Evolutionary conservation across 2,329 filamentous ascomycete species (phyloP).

Genomic region (Exutisphaerella laricina): DNA sequence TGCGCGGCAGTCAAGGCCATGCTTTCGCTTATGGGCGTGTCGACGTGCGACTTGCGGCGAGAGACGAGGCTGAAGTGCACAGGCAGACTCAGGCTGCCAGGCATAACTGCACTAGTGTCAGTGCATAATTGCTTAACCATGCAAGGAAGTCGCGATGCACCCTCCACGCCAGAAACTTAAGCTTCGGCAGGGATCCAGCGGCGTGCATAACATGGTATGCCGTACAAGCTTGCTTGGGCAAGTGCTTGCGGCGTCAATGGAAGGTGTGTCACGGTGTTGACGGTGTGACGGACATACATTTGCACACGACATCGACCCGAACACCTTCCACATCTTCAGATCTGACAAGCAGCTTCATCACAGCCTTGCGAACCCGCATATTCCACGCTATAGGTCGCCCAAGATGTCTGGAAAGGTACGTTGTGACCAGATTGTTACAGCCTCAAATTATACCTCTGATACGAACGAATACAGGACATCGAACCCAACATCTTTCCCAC

Average conservation of each 20-base stretch:
- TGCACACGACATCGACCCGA: too few species aligned
- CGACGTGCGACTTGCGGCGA: conserved; percentile 18
- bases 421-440: too few species aligned
- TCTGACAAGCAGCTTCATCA: too few species aligned
- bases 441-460: too few species aligned
- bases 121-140: too few species aligned
- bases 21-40: conserved; percentile 7
- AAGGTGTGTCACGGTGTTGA: background rate
- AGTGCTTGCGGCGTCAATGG: conserved; percentile 1
- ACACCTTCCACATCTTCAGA: too few species aligned
- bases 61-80: conserved; percentile 12
- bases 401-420: conserved; percentile 27
- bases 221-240: conserved; percentile 3
- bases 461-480: conserved; percentile 69
- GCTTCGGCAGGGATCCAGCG: background rate
- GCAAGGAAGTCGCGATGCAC: conserved; percentile 9
- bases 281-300: background rate
- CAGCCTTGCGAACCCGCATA: background rate
- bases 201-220: background rate
- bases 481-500: conserved; percentile 91
- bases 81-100: conserved; percentile 3
- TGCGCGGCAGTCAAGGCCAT: conserved; percentile 9
- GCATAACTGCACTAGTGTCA: conserved; percentile 5
- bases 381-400: conserved; percentile 7
- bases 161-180: too few species aligned